Percentiles rank a stretch among this genome's conserved stretches.
These are phyloP conservation scores for Aspergillus carlsbadensis DNA, from an alignment of 495 filamentous ascomycete genomes.

Conservation along the genomic window DNA sequence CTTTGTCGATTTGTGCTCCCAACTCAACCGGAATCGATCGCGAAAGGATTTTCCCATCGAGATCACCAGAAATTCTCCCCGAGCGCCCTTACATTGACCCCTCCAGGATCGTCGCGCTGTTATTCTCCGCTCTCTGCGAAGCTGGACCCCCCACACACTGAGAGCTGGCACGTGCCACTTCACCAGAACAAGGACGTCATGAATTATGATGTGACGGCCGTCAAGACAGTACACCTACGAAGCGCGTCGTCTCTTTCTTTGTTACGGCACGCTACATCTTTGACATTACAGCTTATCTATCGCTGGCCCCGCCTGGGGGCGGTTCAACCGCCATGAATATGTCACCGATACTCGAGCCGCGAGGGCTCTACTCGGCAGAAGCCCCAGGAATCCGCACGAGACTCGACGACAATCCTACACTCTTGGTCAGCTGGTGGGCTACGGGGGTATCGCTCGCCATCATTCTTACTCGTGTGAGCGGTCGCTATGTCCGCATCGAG, in stretches of 20 bases:
- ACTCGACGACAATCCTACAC: constrained; percentile 65
- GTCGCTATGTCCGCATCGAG: constrained; percentile 79
- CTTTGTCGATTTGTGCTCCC: neutral
- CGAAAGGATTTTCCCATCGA: neutral
- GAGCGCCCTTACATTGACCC: neutral
- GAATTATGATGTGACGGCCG: constrained; percentile 11
- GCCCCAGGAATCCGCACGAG: constrained; percentile 58
- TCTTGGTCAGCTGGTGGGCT: constrained; percentile 94
- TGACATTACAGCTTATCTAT: neutral
- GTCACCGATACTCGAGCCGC: constrained; percentile 21
- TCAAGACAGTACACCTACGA: neutral
- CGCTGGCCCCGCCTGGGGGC: constrained; percentile 32
- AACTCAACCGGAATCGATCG: neutral
- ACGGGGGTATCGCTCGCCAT: constrained; percentile 78
- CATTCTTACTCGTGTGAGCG: constrained; percentile 71
- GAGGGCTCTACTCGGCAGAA: constrained; percentile 28
- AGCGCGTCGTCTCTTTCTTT: neutral
- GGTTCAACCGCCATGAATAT: constrained; percentile 24
- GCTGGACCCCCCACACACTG: constrained; percentile 6
- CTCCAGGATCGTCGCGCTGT: neutral
- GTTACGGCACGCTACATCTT: neutral
- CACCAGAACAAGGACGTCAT: neutral
- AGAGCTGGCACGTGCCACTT: constrained; percentile 6
- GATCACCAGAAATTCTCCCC: neutral
- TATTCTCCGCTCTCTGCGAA: constrained; percentile 5